A percentile compares a stretch with the other conserved stretches of the same genome.
phyloP scores from a whole-genome alignment of 2,329 filamentous ascomycete genomes.

The Aspergillus sp. region DNA sequence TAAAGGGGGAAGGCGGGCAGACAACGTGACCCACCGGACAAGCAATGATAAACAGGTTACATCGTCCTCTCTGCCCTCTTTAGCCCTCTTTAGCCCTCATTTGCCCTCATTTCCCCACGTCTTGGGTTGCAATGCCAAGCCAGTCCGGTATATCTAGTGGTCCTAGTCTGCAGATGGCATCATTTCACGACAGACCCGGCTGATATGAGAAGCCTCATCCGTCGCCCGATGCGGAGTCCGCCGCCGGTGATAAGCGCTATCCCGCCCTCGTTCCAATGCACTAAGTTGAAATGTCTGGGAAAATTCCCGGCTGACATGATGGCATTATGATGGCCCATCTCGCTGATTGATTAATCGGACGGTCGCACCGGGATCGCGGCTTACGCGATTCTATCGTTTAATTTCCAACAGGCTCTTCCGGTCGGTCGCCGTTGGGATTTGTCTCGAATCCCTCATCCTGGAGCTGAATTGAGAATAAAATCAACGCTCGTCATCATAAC shows the following conservation, averaged over 20 bases:
- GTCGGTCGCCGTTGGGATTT: neutral
- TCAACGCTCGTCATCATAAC: neutral
- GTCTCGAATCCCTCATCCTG: neutral
- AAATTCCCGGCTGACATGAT: too few relatives aligned
- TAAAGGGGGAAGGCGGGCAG: neutral
- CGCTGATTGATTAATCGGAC: neutral
- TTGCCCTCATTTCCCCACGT: neutral
- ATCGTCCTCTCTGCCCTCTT: neutral
- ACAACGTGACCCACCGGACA: neutral
- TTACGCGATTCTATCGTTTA: neutral
- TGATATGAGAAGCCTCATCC: neutral
- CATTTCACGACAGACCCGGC: neutral
- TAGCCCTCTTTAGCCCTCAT: neutral
- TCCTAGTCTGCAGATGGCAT: neutral
- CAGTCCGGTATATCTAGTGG: neutral
- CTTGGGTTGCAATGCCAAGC: slow-evolving; percentile 14
- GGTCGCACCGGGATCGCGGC: neutral
- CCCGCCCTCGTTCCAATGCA: neutral
- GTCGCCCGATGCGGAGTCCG: neutral
- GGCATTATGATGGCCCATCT: too few relatives aligned
- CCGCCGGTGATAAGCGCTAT: slow-evolving; percentile 9
- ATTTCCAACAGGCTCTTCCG: neutral
- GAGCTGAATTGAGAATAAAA: neutral
- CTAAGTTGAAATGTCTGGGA: too few relatives aligned
- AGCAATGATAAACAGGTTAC: slow-evolving; percentile 9